Percentiles rank a stretch among this genome's conserved stretches.
These are phyloP conservation scores for Kwoniella shivajii DNA, from an alignment of 1,284 basidiomycete genomes.

Conservation along the genomic window DNA sequence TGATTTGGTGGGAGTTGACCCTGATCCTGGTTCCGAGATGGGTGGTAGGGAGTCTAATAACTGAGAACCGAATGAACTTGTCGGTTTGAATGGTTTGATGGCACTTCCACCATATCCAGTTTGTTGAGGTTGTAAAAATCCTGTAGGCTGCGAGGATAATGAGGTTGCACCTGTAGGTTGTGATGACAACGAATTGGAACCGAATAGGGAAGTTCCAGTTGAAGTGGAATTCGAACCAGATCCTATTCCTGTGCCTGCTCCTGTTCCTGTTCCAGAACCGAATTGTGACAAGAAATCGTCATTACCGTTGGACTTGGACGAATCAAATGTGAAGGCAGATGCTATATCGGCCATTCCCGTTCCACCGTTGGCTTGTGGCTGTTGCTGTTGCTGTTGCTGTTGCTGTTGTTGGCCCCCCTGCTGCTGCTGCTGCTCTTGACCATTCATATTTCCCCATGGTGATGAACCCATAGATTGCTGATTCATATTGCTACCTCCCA, in stretches of 20 bases:
- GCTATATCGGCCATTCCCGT: constrained; percentile 48
- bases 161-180: constrained; percentile 20
- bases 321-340: constrained; percentile 44
- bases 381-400: constrained; percentile 10
- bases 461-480: constrained; percentile 5
- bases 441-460: not conserved
- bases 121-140: constrained; percentile 66
- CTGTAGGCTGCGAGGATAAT: constrained; percentile 20
- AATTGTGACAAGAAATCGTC: constrained; percentile 42
- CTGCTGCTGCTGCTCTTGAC: constrained; percentile 13
- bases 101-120: constrained; percentile 73
- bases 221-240: not conserved
- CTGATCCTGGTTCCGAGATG: constrained; percentile 30
- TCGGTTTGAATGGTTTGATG: constrained; percentile 87
- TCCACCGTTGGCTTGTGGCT: constrained; percentile 5
- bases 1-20: constrained; percentile 1
- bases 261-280: constrained; percentile 14
- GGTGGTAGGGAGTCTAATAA: constrained; percentile 76
- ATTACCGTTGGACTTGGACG: constrained; percentile 2
- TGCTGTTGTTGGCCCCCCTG: constrained; percentile 6
- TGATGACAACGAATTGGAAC: constrained; percentile 14
- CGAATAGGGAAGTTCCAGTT: constrained; percentile 22
- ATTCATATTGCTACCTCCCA: constrained; percentile 49
- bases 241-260: not conserved
- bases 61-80: constrained; percentile 81